Evolutionary conservation across 805 yeast genomes (phyloP), one percentile per base, ranked within the genome.

Genomic region (Candida insectalens): DNA sequence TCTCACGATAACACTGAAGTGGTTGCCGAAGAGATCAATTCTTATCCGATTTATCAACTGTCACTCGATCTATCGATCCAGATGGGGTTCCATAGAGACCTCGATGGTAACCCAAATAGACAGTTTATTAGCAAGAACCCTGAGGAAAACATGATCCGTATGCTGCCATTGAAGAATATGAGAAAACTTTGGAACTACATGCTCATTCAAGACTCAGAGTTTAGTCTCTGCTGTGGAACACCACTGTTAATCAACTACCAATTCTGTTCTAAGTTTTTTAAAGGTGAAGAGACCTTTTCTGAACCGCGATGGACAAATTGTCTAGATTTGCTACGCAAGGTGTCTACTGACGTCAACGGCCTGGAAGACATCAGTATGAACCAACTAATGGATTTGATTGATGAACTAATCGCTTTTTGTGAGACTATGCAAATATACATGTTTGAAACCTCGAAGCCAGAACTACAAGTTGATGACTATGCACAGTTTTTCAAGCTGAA

Each of bases 141-240:
- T 7, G 25, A 12, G 4, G 16, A 20, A 13, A 14, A 12, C 9
- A 20, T 23, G 10, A 20, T 29, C 5, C 7, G 14, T 4, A 3
- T 10, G 6, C 17, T 38, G 16, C 12, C 36, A 3, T 6, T 21
- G 4, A 13, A 5, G n/a, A 9, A 19, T 27, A 17, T 26, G 3
- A 43, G 36, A 23, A 8, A 13, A 12, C 28, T 46, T 14, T 45
- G 50, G 50, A 42, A 43, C 27, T 32, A 40, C 33, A 25, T 45
- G 16, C 22, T 38, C 12, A 12, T 15, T 3, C 6, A 27, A 5
- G 50, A 46, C 33, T 30, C 43, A 1, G 15, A n/a, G 6, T 45
- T 38, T 34, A 34, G 33, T 6, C 20, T 34, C 14, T n/a, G 12
- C 6, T n/a, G 28, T 4, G 39, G 37, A 4, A 14, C 33, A 1